Percentiles rank a stretch among this genome's conserved stretches.
These are phyloP conservation scores for Ceratopteris richardii DNA, from an alignment of 75 land plant species.

Conservation along the genomic window DNA sequence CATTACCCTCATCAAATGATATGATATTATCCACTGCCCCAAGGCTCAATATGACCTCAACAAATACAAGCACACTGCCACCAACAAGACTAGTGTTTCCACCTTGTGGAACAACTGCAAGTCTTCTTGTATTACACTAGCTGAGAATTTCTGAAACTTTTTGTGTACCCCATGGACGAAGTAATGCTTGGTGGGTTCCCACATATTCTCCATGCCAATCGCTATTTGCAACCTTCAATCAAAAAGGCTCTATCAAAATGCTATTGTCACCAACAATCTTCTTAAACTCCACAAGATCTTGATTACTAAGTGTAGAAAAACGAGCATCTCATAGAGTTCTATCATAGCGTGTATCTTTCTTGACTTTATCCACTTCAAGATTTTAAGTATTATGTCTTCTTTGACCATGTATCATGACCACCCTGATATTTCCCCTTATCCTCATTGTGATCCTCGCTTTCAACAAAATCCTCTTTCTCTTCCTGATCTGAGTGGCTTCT, in stretches of 20 bases:
- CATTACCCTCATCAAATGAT: no score
- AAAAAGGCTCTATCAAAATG: conserved; percentile 71
- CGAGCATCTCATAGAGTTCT: conserved; percentile 32
- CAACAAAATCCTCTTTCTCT: no score
- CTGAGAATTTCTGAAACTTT: conserved; percentile 68
- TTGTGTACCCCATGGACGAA: conserved; percentile 62
- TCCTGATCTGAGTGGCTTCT: no score
- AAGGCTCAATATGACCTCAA: no score
- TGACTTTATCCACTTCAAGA: background rate
- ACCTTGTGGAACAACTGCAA: conserved; percentile 97
- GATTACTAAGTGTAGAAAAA: conserved; percentile 46
- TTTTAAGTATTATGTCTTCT: background rate
- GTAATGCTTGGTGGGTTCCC: conserved; percentile 75
- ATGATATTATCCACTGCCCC: no score
- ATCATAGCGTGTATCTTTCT: background rate
- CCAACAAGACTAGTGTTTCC: conserved; percentile 98
- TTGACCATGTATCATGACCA: no score
- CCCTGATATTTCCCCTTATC: no score
- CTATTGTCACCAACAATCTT: conserved; percentile 66
- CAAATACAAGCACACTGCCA: conserved; percentile 94
- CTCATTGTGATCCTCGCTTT: no score
- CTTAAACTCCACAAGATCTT: conserved; percentile 57
- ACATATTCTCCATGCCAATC: conserved; percentile 85
- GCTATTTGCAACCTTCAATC: conserved; percentile 51
- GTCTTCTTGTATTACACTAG: conserved; percentile 56